Conservation (phyloP, 345 rosid species). For the Bruguiera gymnorhiza region DNA sequence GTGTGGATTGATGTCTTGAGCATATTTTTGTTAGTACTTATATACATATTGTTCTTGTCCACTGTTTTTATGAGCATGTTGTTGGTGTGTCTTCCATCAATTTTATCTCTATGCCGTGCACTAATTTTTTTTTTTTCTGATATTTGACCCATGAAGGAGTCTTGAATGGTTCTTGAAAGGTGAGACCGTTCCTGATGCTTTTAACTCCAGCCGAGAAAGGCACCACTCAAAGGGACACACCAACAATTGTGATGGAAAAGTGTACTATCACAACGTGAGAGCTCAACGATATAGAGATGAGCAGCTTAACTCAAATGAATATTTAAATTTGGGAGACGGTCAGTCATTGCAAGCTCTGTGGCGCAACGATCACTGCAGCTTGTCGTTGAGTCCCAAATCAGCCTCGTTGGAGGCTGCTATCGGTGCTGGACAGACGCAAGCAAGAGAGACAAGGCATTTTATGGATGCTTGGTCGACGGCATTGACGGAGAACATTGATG, state of each 20-base stretch:
- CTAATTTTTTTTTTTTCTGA: background rate
- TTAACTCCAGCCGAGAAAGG: constrained; percentile 42
- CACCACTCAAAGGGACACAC: constrained; percentile 30
- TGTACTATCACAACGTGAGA: constrained; percentile 4
- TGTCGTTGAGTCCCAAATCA: constrained; percentile 33
- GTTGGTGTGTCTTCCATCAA: background rate
- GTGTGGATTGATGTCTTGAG: no score
- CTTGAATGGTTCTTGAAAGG: constrained; percentile 77
- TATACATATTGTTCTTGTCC: background rate
- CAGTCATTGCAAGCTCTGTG: constrained; percentile 28
- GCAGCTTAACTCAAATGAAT: constrained; percentile 16
- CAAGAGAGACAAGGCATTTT: constrained; percentile 62
- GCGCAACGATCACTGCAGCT: constrained; percentile 26
- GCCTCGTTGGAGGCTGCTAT: constrained; percentile 30
- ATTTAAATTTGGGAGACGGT: constrained; percentile 2
- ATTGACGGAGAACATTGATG: constrained; percentile 18
- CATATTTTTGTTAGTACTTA: background rate
- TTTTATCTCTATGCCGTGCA: background rate
- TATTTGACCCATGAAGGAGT: constrained; percentile 49
- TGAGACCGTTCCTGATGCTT: constrained; percentile 33
- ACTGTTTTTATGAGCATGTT: background rate
- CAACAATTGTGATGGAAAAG: constrained; percentile 17
- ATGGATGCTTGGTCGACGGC: constrained; percentile 49
- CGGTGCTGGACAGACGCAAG: constrained; percentile 32
- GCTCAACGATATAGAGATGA: constrained; percentile 26